phyloP scores from a whole-genome alignment of 345 rosid genomes.

The Camelina sativa region DNA sequence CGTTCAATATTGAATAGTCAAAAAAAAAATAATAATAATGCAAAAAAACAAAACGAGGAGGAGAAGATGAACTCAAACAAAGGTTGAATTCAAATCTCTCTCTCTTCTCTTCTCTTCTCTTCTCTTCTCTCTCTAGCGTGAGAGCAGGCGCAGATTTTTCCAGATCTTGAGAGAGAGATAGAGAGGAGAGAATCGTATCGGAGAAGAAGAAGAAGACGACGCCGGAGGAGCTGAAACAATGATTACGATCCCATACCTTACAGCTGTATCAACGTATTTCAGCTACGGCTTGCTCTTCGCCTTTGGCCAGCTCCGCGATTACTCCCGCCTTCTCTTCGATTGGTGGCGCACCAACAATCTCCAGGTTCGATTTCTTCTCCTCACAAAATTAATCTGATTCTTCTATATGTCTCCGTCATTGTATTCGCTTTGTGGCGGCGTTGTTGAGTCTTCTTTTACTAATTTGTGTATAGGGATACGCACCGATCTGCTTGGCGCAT shows the following conservation, averaged over 20 bases:
- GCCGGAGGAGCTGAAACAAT: constrained; percentile 38
- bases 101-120: constrained; percentile 3
- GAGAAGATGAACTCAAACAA: background rate
- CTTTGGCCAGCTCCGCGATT: constrained; percentile 82
- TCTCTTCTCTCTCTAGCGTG: constrained; percentile 22
- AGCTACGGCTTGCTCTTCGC: constrained; percentile 80
- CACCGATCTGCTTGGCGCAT: constrained; percentile 87
- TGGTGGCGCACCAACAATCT: constrained; percentile 64
- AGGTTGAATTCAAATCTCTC: constrained; percentile 39
- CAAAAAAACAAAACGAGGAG: background rate
- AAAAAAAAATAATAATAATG: background rate
- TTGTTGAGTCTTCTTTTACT: background rate
- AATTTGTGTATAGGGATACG: constrained; percentile 61
- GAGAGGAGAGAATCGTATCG: constrained; percentile 3
- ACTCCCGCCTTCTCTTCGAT: constrained; percentile 66
- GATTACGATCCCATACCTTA: constrained; percentile 76
- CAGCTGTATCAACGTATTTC: constrained; percentile 75
- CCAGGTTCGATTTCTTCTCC: constrained; percentile 43
- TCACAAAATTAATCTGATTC: background rate
- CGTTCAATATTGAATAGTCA: constrained; percentile 6
- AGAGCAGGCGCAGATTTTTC: constrained; percentile 14
- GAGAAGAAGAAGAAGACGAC: background rate
- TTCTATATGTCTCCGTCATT: background rate
- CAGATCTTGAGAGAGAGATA: constrained; percentile 37
- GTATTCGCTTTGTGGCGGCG: background rate